Conservation (phyloP, 208 protist genomes). For the Acanthamoeba royreba region DNA sequence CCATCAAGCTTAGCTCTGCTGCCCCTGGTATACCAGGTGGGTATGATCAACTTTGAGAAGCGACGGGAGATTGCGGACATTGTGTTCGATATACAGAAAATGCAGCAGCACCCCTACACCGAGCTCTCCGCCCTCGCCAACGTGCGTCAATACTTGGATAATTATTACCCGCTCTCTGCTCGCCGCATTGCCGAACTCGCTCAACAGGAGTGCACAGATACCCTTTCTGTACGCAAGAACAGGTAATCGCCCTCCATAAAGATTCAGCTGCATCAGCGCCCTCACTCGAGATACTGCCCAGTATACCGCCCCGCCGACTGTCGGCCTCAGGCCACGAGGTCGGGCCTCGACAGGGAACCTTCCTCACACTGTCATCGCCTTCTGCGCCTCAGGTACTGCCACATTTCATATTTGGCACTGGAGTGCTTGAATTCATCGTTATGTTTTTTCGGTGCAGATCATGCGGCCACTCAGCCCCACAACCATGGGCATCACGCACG, state of each 20-base stretch:
- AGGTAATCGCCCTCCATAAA: background rate
- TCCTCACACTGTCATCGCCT: too few species aligned
- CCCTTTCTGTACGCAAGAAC: background rate
- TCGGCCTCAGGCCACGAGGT: too few species aligned
- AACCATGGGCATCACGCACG: too few species aligned
- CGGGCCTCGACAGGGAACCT: too few species aligned
- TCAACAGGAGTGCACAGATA: background rate
- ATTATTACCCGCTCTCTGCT: background rate
- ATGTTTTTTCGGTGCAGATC: too few species aligned
- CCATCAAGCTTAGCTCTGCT: background rate
- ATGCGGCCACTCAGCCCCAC: too few species aligned
- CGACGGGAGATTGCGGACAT: background rate
- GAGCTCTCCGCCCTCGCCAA: background rate
- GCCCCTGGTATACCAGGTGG: background rate
- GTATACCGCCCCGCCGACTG: too few species aligned
- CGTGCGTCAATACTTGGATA: background rate
- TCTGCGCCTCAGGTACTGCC: too few species aligned
- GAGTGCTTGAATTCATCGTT: too few species aligned
- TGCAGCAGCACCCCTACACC: background rate
- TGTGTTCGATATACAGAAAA: background rate
- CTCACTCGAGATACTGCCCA: too few species aligned
- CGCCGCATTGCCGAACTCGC: background rate
- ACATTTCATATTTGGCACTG: too few species aligned
- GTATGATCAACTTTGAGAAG: background rate
- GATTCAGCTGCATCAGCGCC: too few species aligned